Evolutionary conservation across 805 yeast species (phyloP), one percentile per base, ranked within the genome.

Genomic region (Candida nanaspora): DNA sequence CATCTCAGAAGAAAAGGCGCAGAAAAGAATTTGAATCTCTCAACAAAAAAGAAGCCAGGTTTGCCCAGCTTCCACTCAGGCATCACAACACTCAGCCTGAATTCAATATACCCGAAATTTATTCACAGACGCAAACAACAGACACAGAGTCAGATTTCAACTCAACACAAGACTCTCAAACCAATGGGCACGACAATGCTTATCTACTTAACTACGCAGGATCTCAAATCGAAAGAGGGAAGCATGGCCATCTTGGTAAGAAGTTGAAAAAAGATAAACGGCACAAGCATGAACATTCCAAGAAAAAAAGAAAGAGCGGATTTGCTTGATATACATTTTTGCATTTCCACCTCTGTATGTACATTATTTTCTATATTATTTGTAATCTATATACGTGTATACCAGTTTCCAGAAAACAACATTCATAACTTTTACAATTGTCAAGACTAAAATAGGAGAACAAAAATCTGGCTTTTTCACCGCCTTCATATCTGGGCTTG

Each of bases 281-380:
- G n/a, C 36, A 14, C 15, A 38, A 10, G 19, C 41, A n/a, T 25
- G 14, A 33, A 27, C 8, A 33, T 29, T 21, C 31, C 36, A 20
- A 41, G 36, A 8, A 10, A 4, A 33, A 33, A 21, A 18, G 16
- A 6, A 29, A 38, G 30, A 68, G 63, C 14, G 80, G 80, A 4
- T 74, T 75, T 55, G 70, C 69, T 22, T 73, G 50, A 52, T 13
- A n/a, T n/a, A n/a, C n/a, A n/a, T n/a, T n/a, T n/a, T n/a, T n/a
- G n/a, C 20, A 7, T 9, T 29, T 14, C n/a, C 13, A 9, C 13
- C 28, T 9, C 13, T 26, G 13, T 26, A 26, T 13, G 28, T 26
- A 13, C 13, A 26, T 26, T 9, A 26, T 10, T 26, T 26, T 26
- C 28, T 23, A 11, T 23, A 23, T 23, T 23, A 23, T 23, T 23